Conservation (phyloP, 78 protist genomes). For the Paulinella micropora region DNA sequence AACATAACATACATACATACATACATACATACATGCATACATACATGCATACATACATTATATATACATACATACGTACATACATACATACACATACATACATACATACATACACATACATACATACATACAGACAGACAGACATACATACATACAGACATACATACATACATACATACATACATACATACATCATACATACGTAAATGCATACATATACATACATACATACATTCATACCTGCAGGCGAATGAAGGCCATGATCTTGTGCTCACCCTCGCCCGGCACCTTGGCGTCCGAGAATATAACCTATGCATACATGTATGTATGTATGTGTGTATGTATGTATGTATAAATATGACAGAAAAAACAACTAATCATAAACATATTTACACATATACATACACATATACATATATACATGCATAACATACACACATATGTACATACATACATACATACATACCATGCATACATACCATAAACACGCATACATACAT, state of each 20-base stretch:
- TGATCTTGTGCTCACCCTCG: slow-evolving; percentile 95
- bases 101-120: not conserved
- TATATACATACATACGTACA: not conserved
- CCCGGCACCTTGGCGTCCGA: not conserved
- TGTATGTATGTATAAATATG: not conserved
- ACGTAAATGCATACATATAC: not conserved
- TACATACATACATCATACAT: slow-evolving; percentile 6
- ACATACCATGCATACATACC: not conserved
- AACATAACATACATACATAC: not conserved
- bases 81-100: not conserved
- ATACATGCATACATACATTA: not conserved
- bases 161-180: not conserved
- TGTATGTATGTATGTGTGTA: not conserved
- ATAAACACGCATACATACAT: not conserved
- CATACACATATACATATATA: not conserved
- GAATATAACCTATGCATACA: not conserved
- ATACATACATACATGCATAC: not conserved
- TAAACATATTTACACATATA: not conserved
- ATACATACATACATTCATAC: not conserved
- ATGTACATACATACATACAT: not conserved
- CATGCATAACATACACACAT: not conserved
- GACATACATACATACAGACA: not conserved
- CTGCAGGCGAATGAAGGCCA: slow-evolving; percentile 64
- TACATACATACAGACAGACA: not conserved
- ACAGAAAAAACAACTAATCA: not conserved